Evolutionary conservation across 2,329 filamentous ascomycete species (phyloP).

Genomic region (Cercospora sojina): DNA sequence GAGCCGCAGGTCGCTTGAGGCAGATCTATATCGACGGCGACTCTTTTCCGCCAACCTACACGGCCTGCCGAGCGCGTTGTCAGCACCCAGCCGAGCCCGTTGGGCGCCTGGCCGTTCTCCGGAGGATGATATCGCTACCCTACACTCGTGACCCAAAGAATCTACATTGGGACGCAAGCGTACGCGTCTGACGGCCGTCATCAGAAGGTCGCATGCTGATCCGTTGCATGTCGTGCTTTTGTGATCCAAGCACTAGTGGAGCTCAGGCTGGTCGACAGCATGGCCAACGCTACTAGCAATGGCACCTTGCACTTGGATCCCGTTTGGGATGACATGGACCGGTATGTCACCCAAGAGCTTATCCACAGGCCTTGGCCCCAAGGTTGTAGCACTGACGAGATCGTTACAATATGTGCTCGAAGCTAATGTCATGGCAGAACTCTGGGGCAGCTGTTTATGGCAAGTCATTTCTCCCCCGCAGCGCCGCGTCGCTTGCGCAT

Average conservation of each 20-base stretch:
- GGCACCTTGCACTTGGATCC: constrained; percentile 44
- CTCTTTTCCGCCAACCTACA: not conserved
- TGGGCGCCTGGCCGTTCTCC: not conserved
- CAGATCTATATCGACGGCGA: not conserved
- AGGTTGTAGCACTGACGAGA: constrained; percentile 3
- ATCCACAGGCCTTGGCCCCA: not conserved
- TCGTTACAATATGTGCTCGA: not conserved
- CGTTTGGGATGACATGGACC: constrained; percentile 71
- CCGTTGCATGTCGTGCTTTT: not conserved
- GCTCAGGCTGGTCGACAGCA: constrained; percentile 8
- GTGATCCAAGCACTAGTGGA: constrained; percentile 2
- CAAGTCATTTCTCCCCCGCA: constrained; percentile 19
- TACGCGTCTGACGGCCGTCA: not conserved
- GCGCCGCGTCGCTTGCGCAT: constrained; percentile 8
- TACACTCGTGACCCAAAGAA: not conserved
- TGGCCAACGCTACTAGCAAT: constrained; percentile 31
- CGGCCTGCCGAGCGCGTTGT: not conserved
- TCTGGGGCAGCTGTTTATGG: constrained; percentile 45
- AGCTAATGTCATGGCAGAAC: constrained; percentile 45
- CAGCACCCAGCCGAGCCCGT: not conserved
- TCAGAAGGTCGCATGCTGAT: not conserved
- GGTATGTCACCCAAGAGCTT: constrained; percentile 53
- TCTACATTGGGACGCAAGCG: constrained; percentile 1
- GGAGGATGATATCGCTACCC: constrained; percentile 13
- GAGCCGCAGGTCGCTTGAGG: not conserved